Conservation (phyloP, 169 alveolate genomes). For the Plasmodium inui region DNA sequence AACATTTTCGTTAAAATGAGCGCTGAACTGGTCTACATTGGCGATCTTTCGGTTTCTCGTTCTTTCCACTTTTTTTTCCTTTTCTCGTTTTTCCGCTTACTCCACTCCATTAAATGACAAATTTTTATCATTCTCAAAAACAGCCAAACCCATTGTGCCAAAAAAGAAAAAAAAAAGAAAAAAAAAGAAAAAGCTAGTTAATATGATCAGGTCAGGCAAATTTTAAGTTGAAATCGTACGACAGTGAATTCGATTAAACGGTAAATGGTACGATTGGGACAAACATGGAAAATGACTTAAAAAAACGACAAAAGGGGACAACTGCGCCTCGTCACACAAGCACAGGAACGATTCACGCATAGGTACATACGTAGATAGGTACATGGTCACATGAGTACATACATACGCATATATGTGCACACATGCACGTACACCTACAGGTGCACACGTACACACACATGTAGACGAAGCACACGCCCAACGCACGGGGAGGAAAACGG, state of each 20-base stretch:
- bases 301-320: background rate
- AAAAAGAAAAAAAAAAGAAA: background rate
- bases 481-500: background rate
- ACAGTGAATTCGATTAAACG: background rate
- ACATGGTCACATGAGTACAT: background rate
- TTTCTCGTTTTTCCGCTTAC: conserved; percentile 7
- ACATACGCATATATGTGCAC: background rate
- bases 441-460: background rate
- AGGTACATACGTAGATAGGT: background rate
- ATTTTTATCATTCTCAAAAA: conserved; percentile 59
- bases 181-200: background rate
- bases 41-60: background rate
- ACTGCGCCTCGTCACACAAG: background rate
- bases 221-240: background rate
- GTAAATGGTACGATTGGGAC: background rate
- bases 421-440: background rate
- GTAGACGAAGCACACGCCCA: background rate
- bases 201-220: conserved; percentile 4
- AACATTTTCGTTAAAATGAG: background rate
- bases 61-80: background rate
- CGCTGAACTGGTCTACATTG: background rate
- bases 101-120: conserved; percentile 66
- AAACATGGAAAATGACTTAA: background rate
- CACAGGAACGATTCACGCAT: background rate
- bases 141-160: conserved; percentile 39